Percentiles rank a stretch among this genome's conserved stretches.
Conservation (phyloP, 768 basidiomycete genomes). For the Gymnopilus dilepis region DNA sequence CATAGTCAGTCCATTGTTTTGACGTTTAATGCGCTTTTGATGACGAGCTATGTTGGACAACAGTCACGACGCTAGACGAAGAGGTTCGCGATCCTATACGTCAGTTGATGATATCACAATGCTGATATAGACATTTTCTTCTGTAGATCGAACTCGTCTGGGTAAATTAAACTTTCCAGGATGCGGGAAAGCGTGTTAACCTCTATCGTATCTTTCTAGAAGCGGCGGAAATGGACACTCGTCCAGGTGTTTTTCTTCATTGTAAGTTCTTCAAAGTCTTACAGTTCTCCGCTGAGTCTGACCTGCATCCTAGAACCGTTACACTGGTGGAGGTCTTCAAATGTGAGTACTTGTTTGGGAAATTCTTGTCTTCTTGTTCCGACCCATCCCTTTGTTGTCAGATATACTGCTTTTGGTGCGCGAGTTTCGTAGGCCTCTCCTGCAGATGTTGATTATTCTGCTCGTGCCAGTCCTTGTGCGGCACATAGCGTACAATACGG, state of each 20-base stretch:
- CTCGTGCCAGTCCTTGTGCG: neutral
- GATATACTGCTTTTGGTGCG: slow-evolving; percentile 3
- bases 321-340: neutral
- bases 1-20: neutral
- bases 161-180: neutral
- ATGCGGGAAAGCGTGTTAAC: neutral
- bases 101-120: too few relatives aligned
- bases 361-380: neutral
- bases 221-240: slow-evolving; percentile 3
- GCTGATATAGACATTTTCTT: too few relatives aligned
- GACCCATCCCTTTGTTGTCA: too few relatives aligned
- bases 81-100: neutral
- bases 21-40: neutral
- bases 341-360: neutral
- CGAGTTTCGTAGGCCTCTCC: too few relatives aligned
- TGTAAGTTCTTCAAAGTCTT: neutral
- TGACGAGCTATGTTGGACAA: neutral
- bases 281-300: neutral
- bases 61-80: slow-evolving; percentile 12
- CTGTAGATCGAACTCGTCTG: slow-evolving; percentile 6
- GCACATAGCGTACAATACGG: neutral
- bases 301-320: neutral
- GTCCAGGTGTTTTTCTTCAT: slow-evolving; percentile 12
- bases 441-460: neutral
- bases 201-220: neutral